Evolutionary conservation across 495 filamentous ascomycete genomes (phyloP).

Genomic region (Acidomyces sp.): DNA sequence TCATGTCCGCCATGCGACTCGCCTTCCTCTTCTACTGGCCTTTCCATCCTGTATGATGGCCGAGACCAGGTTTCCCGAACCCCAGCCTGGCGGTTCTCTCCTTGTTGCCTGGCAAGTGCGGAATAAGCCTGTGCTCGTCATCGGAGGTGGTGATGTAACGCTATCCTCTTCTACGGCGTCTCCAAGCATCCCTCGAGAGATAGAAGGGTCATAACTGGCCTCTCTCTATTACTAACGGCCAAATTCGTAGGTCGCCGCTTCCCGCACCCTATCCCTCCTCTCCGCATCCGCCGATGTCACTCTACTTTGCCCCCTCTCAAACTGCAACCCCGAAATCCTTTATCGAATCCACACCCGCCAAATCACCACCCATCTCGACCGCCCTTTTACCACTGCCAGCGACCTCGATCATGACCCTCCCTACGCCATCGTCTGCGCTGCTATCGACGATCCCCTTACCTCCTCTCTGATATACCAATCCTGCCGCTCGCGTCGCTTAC

Average conservation of each 20-base stretch:
- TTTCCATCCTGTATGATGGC: slow-evolving; percentile 35
- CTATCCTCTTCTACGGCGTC: slow-evolving; percentile 3
- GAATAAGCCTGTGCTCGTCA: slow-evolving; percentile 67
- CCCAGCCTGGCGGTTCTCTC: slow-evolving; percentile 81
- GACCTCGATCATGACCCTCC: slow-evolving; percentile 58
- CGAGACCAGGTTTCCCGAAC: slow-evolving; percentile 54
- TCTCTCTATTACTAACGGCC: no score
- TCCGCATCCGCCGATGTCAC: slow-evolving; percentile 89
- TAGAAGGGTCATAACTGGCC: no score
- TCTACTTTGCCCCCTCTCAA: slow-evolving; percentile 62
- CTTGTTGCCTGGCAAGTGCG: slow-evolving; percentile 90
- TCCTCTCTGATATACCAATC: slow-evolving; percentile 81
- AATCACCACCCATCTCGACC: slow-evolving; percentile 64
- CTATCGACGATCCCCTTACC: slow-evolving; percentile 81
- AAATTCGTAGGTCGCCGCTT: slow-evolving; percentile 67
- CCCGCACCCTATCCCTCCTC: slow-evolving; percentile 80
- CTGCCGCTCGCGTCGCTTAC: slow-evolving; percentile 70
- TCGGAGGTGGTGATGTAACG: slow-evolving; percentile 84
- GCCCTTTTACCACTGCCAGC: slow-evolving; percentile 62
- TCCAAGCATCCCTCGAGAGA: background rate
- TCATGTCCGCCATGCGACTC: no score
- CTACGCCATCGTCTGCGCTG: slow-evolving; percentile 77
- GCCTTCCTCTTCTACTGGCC: background rate
- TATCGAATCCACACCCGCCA: slow-evolving; percentile 61
- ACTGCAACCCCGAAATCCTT: slow-evolving; percentile 78